Conservation (phyloP, 352 stramenopile species). For the Albugo laibachii region DNA sequence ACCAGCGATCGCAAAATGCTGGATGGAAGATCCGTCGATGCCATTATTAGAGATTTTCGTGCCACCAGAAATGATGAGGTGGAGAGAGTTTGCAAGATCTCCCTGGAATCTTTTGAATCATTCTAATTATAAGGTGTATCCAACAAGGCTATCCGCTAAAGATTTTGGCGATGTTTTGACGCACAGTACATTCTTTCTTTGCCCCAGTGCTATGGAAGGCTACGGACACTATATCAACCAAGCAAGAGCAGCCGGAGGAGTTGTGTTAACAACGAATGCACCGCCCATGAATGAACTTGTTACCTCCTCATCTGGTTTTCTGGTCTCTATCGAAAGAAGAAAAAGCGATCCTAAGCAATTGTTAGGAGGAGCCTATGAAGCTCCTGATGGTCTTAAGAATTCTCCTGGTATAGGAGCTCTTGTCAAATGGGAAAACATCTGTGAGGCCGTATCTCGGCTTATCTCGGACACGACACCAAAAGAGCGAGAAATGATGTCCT, state of each 20-base stretch:
- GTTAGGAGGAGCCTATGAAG: conserved; percentile 21
- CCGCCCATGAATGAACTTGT: conserved; percentile 49
- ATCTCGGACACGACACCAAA: conserved; percentile 24
- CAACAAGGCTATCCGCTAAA: conserved; percentile 12
- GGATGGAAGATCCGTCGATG: conserved; percentile 22
- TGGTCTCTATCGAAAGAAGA: conserved; percentile 15
- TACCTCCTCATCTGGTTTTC: conserved; percentile 17
- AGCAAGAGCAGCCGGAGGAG: conserved; percentile 18
- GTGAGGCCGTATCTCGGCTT: conserved; percentile 20
- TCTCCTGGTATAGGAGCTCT: conserved; percentile 21
- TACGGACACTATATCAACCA: conserved; percentile 64
- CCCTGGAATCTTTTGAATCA: conserved; percentile 5
- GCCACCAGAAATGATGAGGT: conserved; percentile 10
- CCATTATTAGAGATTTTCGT: conserved; percentile 33
- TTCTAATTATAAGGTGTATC: conserved; percentile 15
- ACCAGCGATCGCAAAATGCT: conserved; percentile 25
- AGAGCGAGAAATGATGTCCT: conserved; percentile 20
- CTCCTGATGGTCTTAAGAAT: conserved; percentile 22
- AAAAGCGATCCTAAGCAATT: conserved; percentile 22
- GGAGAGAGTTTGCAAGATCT: conserved; percentile 4
- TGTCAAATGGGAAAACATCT: conserved; percentile 19
- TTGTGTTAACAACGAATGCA: conserved; percentile 30
- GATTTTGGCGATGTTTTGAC: conserved; percentile 31
- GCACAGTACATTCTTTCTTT: conserved; percentile 34
- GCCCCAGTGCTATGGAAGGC: conserved; percentile 35